Evolutionary conservation across 208 protist genomes (phyloP).

Genomic region (Acanthamoeba castellanii): DNA sequence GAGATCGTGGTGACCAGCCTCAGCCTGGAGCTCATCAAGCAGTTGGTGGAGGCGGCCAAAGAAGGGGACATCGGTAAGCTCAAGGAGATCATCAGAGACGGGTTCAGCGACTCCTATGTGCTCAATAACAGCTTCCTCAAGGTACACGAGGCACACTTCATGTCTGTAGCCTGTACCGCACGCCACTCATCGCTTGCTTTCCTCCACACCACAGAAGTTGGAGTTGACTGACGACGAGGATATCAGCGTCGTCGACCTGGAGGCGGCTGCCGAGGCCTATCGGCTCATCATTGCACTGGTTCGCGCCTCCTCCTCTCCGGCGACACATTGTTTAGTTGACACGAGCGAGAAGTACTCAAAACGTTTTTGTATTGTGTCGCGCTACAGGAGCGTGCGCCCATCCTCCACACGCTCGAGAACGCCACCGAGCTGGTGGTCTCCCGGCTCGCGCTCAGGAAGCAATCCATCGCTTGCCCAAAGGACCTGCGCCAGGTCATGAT

Average conservation of each 20-base stretch:
- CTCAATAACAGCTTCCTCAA: slow-evolving; percentile 70
- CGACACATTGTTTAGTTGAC: not conserved
- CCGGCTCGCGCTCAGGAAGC: slow-evolving; percentile 23
- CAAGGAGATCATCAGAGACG: slow-evolving; percentile 55
- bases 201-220: not conserved
- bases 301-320: not conserved
- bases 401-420: slow-evolving; percentile 65
- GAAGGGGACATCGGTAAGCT: slow-evolving; percentile 48
- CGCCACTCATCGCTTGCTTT: not conserved
- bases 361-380: not conserved
- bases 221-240: slow-evolving; percentile 8
- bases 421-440: slow-evolving; percentile 63
- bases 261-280: slow-evolving; percentile 10
- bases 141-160: not conserved
- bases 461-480: not conserved
- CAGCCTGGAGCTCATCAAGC: slow-evolving; percentile 35
- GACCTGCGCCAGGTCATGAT: slow-evolving; percentile 60
- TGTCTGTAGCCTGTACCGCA: not conserved
- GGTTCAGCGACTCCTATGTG: slow-evolving; percentile 66
- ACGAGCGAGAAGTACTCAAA: not conserved
- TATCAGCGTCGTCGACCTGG: slow-evolving; percentile 13
- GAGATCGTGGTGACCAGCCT: slow-evolving; percentile 24
- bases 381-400: slow-evolving; percentile 26
- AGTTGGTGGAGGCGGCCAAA: slow-evolving; percentile 24
- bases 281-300: slow-evolving; percentile 5